Base-by-base conservation (phyloP, 257 asterid genomes). In the Solanum ossicruentum region DNA sequence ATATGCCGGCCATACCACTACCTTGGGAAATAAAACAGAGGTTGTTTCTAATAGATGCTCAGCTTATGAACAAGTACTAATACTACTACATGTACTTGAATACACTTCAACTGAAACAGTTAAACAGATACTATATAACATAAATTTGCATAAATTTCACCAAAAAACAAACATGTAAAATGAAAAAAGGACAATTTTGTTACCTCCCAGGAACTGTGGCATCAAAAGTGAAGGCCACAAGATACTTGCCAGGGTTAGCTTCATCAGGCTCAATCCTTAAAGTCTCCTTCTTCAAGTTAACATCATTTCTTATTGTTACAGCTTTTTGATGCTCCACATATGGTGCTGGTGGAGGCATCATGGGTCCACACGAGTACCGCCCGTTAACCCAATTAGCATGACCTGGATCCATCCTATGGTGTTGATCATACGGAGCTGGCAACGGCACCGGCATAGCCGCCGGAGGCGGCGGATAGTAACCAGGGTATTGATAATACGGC, bases 321-420 rank as follows among this genome's bases (percentile, higher is more conserved):
- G 99, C 99, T 89, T 97, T 97, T 92, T 97, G 99, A 77, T 97
- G 98, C 92, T 97, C 99, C 85, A 97, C 98, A 72, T 90, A 95
- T 7, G 96, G 87, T 20, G 95, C 86, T 45, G 92, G 90, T 1
- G 92, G 85, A 56, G 86, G 98, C 91, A 95, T 85, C 95, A 92
- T 85, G 0, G 95, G 95, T 39, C 95, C 97, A 63, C 91, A 94
- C 1, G 98, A 93, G 85, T 93, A 92, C 84, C 98, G 86, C 45
- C 93, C 94, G 83, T 86, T 90, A 17, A 82, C 95, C 99, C 98
- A 96, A 88, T 88, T 89, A 55, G 92, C 88, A 82, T 91, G 97
- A 84, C 93, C 90, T 16, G 93, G 90, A 88, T 83, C 89, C 75
- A 89, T 39, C 36, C 90, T 89, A 85, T 91, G 97, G 88, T 91